These are phyloP conservation scores for Colletotrichum theobromicola DNA, from an alignment of 2,329 filamentous ascomycete genomes.

Conservation along the genomic window DNA sequence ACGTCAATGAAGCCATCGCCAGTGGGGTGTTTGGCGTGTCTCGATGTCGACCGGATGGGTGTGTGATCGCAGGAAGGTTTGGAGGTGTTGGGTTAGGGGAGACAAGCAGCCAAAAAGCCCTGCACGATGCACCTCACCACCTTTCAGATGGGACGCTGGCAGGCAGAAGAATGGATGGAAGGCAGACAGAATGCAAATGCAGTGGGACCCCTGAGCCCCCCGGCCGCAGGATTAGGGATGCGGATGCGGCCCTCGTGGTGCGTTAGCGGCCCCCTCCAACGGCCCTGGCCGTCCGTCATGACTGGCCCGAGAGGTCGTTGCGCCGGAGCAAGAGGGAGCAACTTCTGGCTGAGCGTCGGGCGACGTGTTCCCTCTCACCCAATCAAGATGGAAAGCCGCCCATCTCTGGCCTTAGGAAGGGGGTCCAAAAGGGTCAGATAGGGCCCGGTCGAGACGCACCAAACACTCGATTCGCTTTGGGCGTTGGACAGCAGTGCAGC, in stretches of 20 bases:
- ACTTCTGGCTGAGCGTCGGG: not conserved
- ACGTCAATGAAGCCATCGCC: slow-evolving; percentile 20
- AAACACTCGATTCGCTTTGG: slow-evolving; percentile 28
- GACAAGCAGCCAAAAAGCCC: not conserved
- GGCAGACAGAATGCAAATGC: not conserved
- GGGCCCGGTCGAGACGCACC: slow-evolving; percentile 29
- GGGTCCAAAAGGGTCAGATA: slow-evolving; percentile 28
- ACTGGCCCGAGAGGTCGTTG: slow-evolving; percentile 3
- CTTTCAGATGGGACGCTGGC: not conserved
- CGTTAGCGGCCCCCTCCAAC: slow-evolving; percentile 16
- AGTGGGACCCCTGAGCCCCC: not conserved
- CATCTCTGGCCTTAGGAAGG: slow-evolving; percentile 4
- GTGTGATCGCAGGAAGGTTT: not conserved
- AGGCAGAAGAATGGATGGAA: not conserved
- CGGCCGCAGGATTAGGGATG: slow-evolving; percentile 15
- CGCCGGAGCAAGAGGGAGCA: not conserved
- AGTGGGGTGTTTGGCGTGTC: slow-evolving; percentile 4
- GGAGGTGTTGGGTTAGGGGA: slow-evolving; percentile 7
- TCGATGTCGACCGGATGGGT: slow-evolving; percentile 1
- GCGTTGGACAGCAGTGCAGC: slow-evolving; percentile 25
- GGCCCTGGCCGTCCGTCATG: slow-evolving; percentile 5
- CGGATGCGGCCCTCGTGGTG: slow-evolving; percentile 19
- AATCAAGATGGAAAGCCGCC: slow-evolving; percentile 1
- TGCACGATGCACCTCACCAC: not conserved
- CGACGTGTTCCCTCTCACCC: slow-evolving; percentile 14